Percentiles rank a stretch among this genome's conserved stretches.
phyloP scores from a whole-genome alignment of 108 stramenopile species.

The Fragilariopsis cylindrus region DNA sequence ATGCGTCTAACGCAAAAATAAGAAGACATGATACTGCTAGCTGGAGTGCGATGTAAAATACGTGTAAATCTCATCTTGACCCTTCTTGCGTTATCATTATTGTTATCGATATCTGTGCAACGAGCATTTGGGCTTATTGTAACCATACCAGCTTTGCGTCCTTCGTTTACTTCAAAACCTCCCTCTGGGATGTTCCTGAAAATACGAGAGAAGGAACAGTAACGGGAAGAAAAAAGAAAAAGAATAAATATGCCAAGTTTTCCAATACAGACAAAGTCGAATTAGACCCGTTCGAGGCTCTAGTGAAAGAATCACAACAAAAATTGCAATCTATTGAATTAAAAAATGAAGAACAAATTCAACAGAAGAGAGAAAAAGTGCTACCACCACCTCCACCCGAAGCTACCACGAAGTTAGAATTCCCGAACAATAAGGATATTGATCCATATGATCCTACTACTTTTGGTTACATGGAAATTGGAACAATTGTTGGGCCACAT shows the following conservation, averaged over 20 bases:
- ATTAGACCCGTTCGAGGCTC: conserved; percentile 62
- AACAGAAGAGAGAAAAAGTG: conserved; percentile 9
- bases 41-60: too few relatives aligned
- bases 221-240: conserved; percentile 43
- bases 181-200: not conserved
- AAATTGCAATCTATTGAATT: conserved; percentile 34
- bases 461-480: conserved; percentile 83
- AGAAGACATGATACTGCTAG: not conserved
- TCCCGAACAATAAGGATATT: conserved; percentile 73
- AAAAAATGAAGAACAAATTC: conserved; percentile 36
- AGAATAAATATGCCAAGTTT: conserved; percentile 81
- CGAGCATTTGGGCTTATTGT: too few relatives aligned
- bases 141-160: not conserved
- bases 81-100: too few relatives aligned
- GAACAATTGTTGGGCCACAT: conserved; percentile 75
- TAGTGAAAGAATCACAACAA: conserved; percentile 55
- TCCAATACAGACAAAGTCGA: conserved; percentile 52
- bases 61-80: too few relatives aligned
- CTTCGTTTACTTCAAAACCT: not conserved
- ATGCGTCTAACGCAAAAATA: not conserved
- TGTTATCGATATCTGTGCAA: too few relatives aligned
- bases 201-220: not conserved
- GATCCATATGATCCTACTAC: conserved; percentile 88
- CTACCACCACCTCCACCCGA: conserved; percentile 34
- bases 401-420: conserved; percentile 25